Evolutionary conservation across 306 rosid species (phyloP).

Genomic region (Lablab purpureus): DNA sequence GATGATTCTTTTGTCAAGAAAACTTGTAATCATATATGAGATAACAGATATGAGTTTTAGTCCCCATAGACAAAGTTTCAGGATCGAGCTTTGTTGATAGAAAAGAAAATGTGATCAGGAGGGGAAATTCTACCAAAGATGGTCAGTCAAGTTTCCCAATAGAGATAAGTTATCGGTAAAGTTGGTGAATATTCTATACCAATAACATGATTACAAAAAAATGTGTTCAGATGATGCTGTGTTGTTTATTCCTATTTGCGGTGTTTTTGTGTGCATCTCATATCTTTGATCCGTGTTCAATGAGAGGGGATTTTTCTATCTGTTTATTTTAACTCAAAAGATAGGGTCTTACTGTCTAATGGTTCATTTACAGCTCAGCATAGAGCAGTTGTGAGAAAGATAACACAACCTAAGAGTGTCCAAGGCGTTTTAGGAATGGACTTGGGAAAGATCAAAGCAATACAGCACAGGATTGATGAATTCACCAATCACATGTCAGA

Average conservation of each 20-base stretch:
- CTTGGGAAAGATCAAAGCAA: constrained; percentile 62
- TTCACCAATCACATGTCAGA: constrained; percentile 73
- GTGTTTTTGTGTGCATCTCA: background rate
- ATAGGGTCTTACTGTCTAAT: background rate
- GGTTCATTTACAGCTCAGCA: constrained; percentile 71
- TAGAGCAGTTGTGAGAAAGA: constrained; percentile 68
- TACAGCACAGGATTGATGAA: constrained; percentile 69
- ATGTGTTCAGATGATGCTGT: background rate
- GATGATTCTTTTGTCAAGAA: background rate
- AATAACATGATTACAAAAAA: too few species aligned
- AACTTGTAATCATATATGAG: background rate
- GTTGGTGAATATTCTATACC: too few species aligned
- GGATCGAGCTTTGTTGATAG: too few species aligned
- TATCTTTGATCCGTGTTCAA: background rate
- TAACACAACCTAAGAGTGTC: constrained; percentile 53
- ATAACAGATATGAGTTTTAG: too few species aligned
- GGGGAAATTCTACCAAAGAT: too few species aligned
- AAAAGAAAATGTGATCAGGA: too few species aligned
- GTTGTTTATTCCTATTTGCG: background rate
- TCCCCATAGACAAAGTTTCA: too few species aligned
- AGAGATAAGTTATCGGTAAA: too few species aligned
- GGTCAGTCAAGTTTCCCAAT: too few species aligned
- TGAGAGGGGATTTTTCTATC: background rate
- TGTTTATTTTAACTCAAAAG: background rate
- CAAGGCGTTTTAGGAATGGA: constrained; percentile 77